These are phyloP conservation scores for Neodidymelliopsis sp. DNA, from an alignment of 2,329 filamentous ascomycete species.

Conservation along the genomic window DNA sequence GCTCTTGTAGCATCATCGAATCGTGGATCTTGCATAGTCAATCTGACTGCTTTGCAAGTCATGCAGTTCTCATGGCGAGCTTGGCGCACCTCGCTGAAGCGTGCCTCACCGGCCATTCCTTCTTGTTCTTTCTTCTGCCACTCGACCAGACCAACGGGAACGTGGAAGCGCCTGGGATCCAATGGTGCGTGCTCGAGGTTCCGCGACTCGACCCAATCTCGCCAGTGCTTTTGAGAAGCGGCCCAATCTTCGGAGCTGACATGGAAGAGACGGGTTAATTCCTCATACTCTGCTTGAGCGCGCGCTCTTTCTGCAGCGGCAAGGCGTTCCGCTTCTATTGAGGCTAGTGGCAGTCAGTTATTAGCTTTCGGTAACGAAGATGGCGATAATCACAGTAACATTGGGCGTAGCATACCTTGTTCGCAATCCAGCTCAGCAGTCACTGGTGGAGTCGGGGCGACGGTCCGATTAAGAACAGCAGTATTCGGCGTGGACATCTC, in stretches of 20 bases:
- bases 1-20: neutral
- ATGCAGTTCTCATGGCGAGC: slow-evolving; percentile 1
- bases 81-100: neutral
- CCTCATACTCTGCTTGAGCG: neutral
- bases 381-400: too few relatives aligned
- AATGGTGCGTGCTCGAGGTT: neutral
- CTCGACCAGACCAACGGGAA: neutral
- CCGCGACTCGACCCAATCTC: neutral
- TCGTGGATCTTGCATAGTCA: neutral
- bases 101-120: neutral
- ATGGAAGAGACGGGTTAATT: neutral
- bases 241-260: neutral
- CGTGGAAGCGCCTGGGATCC: neutral
- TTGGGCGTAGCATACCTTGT: too few relatives aligned
- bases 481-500: rapidly evolving
- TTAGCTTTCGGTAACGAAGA: too few relatives aligned
- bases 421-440: too few relatives aligned
- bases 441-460: too few relatives aligned
- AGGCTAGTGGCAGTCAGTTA: neutral
- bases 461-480: too few relatives aligned
- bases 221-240: neutral
- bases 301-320: neutral
- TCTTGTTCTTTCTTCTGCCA: neutral
- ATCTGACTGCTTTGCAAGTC: neutral
- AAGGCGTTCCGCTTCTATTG: neutral